These are phyloP conservation scores for Hygrophorus pudorinus DNA, from an alignment of 768 basidiomycete species.

Conservation along the genomic window DNA sequence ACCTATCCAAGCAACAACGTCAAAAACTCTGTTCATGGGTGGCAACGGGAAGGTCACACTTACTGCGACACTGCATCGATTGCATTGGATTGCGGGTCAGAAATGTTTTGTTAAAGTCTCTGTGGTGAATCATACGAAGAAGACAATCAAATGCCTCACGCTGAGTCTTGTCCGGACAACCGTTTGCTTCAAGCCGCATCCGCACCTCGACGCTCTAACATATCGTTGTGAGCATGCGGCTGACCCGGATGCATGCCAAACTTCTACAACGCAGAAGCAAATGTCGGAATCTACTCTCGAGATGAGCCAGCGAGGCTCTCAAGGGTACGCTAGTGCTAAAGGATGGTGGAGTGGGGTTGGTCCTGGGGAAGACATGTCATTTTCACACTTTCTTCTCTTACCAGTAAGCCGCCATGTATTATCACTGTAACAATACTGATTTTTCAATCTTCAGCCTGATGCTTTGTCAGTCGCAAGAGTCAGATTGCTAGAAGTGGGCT, in stretches of 20 bases:
- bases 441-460: conserved; percentile 38
- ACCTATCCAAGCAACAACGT: conserved; percentile 47
- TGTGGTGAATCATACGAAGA: conserved; percentile 60
- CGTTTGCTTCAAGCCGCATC: conserved; percentile 51
- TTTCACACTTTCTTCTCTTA: conserved; percentile 59
- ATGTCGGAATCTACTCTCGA: conserved; percentile 58
- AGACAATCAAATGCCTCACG: conserved; percentile 52
- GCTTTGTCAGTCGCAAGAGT: conserved; percentile 59
- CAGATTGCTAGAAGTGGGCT: conserved; percentile 67
- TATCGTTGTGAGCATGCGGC: conserved; percentile 10
- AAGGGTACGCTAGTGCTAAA: conserved; percentile 67
- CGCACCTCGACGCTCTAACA: conserved; percentile 22
- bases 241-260: conserved; percentile 55
- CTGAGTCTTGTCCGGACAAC: conserved; percentile 58
- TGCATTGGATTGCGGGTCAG: conserved; percentile 79
- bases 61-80: conserved; percentile 57
- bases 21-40: conserved; percentile 49
- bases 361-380: conserved; percentile 48
- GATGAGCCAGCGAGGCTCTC: conserved; percentile 50
- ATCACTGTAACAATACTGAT: conserved; percentile 4
- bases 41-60: conserved; percentile 57
- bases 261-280: conserved; percentile 49
- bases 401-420: conserved; percentile 46
- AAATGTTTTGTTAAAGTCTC: conserved; percentile 55
- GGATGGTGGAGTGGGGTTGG: conserved; percentile 88